Base-by-base conservation (phyloP, 2,329 filamentous ascomycete genomes). In the Didymella lethalis region DNA sequence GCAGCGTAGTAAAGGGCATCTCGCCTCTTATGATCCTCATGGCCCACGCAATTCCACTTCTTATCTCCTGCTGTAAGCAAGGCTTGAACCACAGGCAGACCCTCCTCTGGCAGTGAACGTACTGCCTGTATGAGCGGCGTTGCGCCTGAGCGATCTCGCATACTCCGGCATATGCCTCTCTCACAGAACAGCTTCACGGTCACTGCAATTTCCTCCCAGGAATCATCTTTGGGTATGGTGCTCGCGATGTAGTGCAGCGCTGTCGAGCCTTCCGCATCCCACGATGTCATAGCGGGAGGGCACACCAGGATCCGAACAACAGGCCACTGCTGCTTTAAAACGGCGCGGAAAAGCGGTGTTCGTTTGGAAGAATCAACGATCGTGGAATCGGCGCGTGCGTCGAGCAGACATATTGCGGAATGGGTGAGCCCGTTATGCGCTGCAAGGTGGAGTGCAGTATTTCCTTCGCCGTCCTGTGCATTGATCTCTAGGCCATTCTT, bases 41-140 rank as follows among this genome's bases (percentile, higher is more conserved):
- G 74, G 7, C 63, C 64, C 11, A 71, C 64, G 49, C 73, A 76
- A 31, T 75, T 63, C 52, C 61, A 63, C 23, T 63, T 61, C 10
- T 64, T 57, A 3, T 57, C 56, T 20, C 58, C 66, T 51, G 69
- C 62, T 3, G 54, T 50, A 2, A 76, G 57, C 1, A 75, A 49
- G 10, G 60, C 62, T 48, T 76, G 67, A 4, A 76, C 36, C 11
- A 75, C 63, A 1, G 65, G 64, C 3, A 74, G 7, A 0, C 73
- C 74, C 7, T 74, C 68, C 46, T 71, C 70, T 0, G 70, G 69
- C 11, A 75, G 65, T 4, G 58, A 63, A 25, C 66, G 74, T 34
- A 72, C 53, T 2, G 74, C 74, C 28, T 67, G 57, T 41, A 76
- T 76, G n/a, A 76, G 69, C 25, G 74, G 72, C 10, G 73, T 75